Conservation (phyloP, 2,329 filamentous ascomycete species). For the Alternaria ethzedia region DNA sequence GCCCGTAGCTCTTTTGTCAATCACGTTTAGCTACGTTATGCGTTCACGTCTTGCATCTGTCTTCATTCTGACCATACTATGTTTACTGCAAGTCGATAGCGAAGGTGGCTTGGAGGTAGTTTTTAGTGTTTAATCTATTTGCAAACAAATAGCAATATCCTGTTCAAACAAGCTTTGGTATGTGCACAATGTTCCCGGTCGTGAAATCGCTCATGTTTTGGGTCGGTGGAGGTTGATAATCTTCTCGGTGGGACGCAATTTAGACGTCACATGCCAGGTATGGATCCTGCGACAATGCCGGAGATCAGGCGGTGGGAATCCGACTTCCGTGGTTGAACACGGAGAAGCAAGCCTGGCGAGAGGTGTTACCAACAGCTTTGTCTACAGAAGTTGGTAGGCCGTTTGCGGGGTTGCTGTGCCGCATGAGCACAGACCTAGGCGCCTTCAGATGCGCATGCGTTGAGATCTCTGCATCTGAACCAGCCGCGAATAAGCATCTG, state of each 20-base stretch:
- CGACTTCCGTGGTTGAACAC: background rate
- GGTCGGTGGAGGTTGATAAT: background rate
- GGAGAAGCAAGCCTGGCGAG: background rate
- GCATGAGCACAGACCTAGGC: background rate
- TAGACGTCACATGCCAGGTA: background rate
- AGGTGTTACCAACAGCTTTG: background rate
- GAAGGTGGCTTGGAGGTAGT: slow-evolving; percentile 17
- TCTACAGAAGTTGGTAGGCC: background rate
- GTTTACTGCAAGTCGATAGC: slow-evolving; percentile 10
- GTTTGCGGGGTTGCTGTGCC: background rate
- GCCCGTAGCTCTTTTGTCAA: slow-evolving; percentile 7
- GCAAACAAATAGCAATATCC: background rate
- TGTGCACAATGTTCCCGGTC: background rate
- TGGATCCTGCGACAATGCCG: background rate
- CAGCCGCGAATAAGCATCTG: background rate
- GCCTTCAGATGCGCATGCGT: background rate
- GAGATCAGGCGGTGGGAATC: background rate
- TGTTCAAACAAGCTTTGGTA: background rate
- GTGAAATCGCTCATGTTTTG: background rate
- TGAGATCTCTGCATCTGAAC: background rate
- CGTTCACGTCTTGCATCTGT: background rate
- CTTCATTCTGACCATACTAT: background rate
- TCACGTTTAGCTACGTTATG: slow-evolving; percentile 5
- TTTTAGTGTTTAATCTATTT: slow-evolving; percentile 19
- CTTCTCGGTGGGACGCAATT: background rate